These are phyloP conservation scores for Puccinia triticina DNA, from an alignment of 1,284 basidiomycete species.

Conservation along the genomic window DNA sequence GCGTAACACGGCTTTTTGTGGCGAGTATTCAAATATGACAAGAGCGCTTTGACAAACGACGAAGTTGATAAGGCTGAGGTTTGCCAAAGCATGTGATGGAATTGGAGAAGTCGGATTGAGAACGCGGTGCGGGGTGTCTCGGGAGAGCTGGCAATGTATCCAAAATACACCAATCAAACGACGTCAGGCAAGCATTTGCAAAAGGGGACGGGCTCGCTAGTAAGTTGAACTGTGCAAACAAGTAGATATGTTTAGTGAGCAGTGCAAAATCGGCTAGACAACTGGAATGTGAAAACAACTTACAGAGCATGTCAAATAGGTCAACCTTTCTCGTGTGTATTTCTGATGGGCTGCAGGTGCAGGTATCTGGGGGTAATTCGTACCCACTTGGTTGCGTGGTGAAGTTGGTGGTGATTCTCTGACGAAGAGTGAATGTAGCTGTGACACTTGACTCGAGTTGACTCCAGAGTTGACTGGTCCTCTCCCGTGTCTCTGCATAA, in stretches of 20 bases:
- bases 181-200: constrained; percentile 17
- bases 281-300: background rate
- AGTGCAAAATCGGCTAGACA: background rate
- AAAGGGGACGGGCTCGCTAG: background rate
- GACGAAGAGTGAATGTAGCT: background rate
- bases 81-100: constrained; percentile 30
- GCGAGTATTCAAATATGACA: too few species aligned
- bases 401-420: background rate
- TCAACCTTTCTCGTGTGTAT: background rate
- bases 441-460: background rate
- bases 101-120: constrained; percentile 25
- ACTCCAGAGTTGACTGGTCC: background rate
- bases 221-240: background rate
- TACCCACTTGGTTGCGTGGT: background rate
- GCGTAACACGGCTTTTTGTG: too few species aligned
- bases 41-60: too few species aligned
- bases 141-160: constrained; percentile 23
- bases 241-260: background rate
- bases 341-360: background rate
- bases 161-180: background rate
- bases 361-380: background rate
- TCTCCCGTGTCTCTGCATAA: too few species aligned
- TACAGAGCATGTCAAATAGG: background rate
- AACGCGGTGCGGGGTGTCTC: background rate
- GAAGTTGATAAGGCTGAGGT: too few species aligned